Evolutionary conservation across 768 basidiomycete genomes (phyloP), one percentile per base, ranked within the genome.

Genomic region (Mycena galericulata): DNA sequence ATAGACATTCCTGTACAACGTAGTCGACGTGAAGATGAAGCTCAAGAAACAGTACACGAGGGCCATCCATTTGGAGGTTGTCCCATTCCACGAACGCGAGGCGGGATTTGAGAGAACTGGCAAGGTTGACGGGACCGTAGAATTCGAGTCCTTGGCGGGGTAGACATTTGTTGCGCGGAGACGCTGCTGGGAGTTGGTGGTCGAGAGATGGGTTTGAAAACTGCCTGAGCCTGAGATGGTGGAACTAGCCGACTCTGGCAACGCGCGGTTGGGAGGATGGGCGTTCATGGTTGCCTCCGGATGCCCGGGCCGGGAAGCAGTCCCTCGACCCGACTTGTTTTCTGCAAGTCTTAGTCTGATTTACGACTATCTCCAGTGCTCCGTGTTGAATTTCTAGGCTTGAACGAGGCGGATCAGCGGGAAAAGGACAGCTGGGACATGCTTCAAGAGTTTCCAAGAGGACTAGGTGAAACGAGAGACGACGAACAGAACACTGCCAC

Each of bases 181-280:
- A 51, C 85, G 86, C 62, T 85, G 82, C 36, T 81, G 77, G 18
- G 84, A 81, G 24, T 82, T 82, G 14, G 80, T 75, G 22, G 76
- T 77, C 18, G 85, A 87, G 36, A 86, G 77, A 72, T 85, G 81
- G 55, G 82, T 84, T 61, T 86, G 85, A 17, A 65, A 26, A 32
- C 63, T 60, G 15, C 50, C 51, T 9, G 65, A 62, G 45, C 56
- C 61, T 20, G 67, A 61, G 34, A 64, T 67, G 36, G 49, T 63
- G 3, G 47, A 64, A 18, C 32, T 41, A 32, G 58, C 47, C 11
- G 61, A 65, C 11, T 54, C 51, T 18, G 62, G 30, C 27, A 63
- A 27, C 14, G 62, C 41, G 3, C 45, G 62, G 18, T n/a, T 47
- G 22, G n/a, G n/a, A n/a, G n/a, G 36, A 15, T 50, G 32, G 57